A percentile compares a stretch with the other conserved stretches of the same genome.
Conservation (phyloP, 2,329 filamentous ascomycete genomes). For the Ceratocystis colombiana region DNA sequence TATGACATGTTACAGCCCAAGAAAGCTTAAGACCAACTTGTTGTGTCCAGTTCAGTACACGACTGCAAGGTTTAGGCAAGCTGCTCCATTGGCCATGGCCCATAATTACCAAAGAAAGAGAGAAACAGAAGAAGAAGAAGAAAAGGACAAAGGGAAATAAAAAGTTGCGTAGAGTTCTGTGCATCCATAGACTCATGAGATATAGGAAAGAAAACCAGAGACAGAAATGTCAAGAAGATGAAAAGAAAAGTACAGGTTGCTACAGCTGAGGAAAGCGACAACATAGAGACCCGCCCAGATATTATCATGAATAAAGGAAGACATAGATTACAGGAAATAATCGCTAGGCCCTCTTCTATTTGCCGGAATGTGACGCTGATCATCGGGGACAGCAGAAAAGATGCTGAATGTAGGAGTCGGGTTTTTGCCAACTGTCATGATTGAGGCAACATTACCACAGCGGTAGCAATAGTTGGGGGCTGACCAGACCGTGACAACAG, state of each 20-base stretch:
- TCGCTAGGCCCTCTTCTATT: conserved; percentile 57
- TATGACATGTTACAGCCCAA: background rate
- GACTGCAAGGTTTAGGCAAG: background rate
- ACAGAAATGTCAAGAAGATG: background rate
- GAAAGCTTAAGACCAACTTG: background rate
- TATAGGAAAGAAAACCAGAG: conserved; percentile 9
- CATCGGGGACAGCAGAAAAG: conserved; percentile 79
- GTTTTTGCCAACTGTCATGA: conserved; percentile 82
- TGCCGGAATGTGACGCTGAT: conserved; percentile 68
- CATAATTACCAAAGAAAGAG: conserved; percentile 11
- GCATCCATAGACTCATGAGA: conserved; percentile 13
- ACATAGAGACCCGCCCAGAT: background rate
- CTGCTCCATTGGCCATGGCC: background rate
- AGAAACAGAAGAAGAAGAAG: conserved; percentile 5
- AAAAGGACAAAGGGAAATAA: background rate
- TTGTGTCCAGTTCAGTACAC: background rate
- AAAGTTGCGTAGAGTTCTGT: conserved; percentile 10
- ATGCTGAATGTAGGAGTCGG: conserved; percentile 87
- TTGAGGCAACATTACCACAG: conserved; percentile 93
- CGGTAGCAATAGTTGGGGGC: conserved; percentile 93
- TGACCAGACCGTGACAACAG: conserved; percentile 96
- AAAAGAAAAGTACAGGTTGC: background rate
- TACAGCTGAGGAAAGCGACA: background rate
- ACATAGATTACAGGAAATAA: conserved; percentile 51
- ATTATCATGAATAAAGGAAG: background rate